These are phyloP conservation scores for Annulohypoxylon stygium DNA, from an alignment of 495 filamentous ascomycete genomes.

Conservation along the genomic window DNA sequence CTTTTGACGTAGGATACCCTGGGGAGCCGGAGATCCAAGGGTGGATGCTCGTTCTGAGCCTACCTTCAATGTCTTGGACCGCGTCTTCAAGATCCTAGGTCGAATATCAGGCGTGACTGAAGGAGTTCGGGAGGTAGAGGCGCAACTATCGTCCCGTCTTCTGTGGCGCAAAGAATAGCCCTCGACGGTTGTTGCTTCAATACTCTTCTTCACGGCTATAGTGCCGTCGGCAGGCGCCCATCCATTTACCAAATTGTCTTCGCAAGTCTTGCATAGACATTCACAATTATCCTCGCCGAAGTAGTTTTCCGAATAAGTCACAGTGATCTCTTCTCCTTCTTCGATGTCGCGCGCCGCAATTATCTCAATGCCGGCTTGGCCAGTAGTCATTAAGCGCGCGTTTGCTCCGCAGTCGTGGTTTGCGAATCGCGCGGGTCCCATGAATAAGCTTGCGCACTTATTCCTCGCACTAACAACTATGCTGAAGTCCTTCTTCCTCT, in stretches of 20 bases:
- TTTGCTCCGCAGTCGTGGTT: constrained; percentile 98
- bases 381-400: constrained; percentile 82
- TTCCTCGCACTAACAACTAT: constrained; percentile 94
- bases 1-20: constrained; percentile 44
- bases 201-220: constrained; percentile 56
- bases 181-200: constrained; percentile 52
- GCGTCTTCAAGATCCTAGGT: constrained; percentile 56
- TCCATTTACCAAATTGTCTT: constrained; percentile 79
- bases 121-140: constrained; percentile 57
- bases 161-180: constrained; percentile 61
- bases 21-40: constrained; percentile 36
- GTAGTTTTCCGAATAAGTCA: constrained; percentile 94
- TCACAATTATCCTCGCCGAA: constrained; percentile 96
- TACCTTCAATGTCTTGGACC: constrained; percentile 50
- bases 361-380: constrained; percentile 88
- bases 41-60: constrained; percentile 50
- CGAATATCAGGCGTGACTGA: constrained; percentile 64
- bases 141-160: constrained; percentile 58
- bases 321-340: constrained; percentile 93
- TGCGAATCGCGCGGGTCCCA: constrained; percentile 94
- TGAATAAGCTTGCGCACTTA: constrained; percentile 87
- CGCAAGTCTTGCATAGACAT: constrained; percentile 91
- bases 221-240: constrained; percentile 71
- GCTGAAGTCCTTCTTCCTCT: constrained; percentile 90
- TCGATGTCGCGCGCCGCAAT: constrained; percentile 83